Percentiles rank a stretch among this genome's conserved stretches.
Evolutionary conservation across 805 yeast species (phyloP).

Genomic region (Starmerella lactis-condensi): DNA sequence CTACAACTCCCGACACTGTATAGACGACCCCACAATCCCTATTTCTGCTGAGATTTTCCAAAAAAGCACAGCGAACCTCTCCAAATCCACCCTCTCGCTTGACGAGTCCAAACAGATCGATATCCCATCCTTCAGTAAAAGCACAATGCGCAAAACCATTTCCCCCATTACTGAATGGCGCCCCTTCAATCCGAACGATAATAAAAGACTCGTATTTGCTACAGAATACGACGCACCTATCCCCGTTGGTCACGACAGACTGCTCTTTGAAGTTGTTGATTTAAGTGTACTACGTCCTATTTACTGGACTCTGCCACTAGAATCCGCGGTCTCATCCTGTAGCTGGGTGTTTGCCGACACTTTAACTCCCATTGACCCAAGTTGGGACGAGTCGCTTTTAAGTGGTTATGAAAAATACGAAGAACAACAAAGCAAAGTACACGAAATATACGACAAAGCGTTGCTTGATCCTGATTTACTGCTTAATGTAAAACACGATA

Average conservation of each 20-base stretch:
- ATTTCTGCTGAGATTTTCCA: slow-evolving; percentile 4
- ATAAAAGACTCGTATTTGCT: slow-evolving; percentile 16
- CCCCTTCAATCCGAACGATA: slow-evolving; percentile 25
- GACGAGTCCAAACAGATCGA: slow-evolving; percentile 1
- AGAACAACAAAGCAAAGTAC: slow-evolving; percentile 11
- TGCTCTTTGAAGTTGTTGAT: slow-evolving; percentile 17
- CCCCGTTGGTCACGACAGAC: slow-evolving; percentile 20
- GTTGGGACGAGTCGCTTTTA: slow-evolving; percentile 17
- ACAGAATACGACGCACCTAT: slow-evolving; percentile 9
- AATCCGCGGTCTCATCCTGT: slow-evolving; percentile 21
- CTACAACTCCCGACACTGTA: slow-evolving; percentile 13
- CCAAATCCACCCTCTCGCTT: not conserved
- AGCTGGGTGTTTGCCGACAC: slow-evolving; percentile 25
- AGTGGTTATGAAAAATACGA: slow-evolving; percentile 19
- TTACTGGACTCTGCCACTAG: slow-evolving; percentile 23
- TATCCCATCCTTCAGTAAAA: slow-evolving; percentile 16
- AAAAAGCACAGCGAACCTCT: not conserved
- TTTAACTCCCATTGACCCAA: slow-evolving; percentile 22
- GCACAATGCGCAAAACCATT: slow-evolving; percentile 16
- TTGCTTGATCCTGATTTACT: slow-evolving; percentile 17
- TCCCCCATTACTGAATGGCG: slow-evolving; percentile 21
- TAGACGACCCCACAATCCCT: slow-evolving; percentile 13
- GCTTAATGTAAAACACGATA: slow-evolving; percentile 13
- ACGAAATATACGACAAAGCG: slow-evolving; percentile 13
- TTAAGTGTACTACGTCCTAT: slow-evolving; percentile 20